Percentiles rank a stretch among this genome's conserved stretches.
Conservation (phyloP, 2,329 filamentous ascomycete species). For the Coniochaeta hoffmannii region DNA sequence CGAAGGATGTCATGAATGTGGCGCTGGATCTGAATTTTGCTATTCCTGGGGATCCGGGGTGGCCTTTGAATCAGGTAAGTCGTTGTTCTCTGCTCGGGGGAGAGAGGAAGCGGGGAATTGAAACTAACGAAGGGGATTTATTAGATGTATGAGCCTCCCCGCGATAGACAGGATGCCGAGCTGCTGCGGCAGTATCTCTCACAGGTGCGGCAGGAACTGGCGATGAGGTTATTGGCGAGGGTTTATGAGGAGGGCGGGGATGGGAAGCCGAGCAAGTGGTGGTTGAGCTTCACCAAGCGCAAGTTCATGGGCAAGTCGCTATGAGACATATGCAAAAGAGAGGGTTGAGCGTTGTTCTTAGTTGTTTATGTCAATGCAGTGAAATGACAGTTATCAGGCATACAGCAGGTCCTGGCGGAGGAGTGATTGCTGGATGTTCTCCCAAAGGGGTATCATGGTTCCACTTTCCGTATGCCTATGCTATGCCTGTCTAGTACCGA, state of each 20-base stretch:
- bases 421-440: not conserved
- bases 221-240: slow-evolving; percentile 70
- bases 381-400: not conserved
- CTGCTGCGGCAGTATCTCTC: slow-evolving; percentile 80
- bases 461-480: not conserved
- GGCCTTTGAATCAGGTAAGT: slow-evolving; percentile 79
- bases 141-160: slow-evolving; percentile 83
- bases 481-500: too few species aligned
- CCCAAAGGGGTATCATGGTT: not conserved
- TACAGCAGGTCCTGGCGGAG: not conserved
- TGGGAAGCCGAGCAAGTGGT: slow-evolving; percentile 76
- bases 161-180: slow-evolving; percentile 84
- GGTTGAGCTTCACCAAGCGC: slow-evolving; percentile 97
- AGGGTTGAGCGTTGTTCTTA: not conserved
- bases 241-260: slow-evolving; percentile 75
- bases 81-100: not conserved
- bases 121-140: not conserved
- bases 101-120: not conserved
- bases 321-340: slow-evolving; percentile 31
- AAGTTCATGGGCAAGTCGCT: slow-evolving; percentile 98
- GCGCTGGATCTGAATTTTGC: slow-evolving; percentile 92
- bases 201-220: slow-evolving; percentile 90
- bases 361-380: not conserved
- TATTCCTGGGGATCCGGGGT: slow-evolving; percentile 86
- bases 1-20: slow-evolving; percentile 77